Evolutionary conservation across 306 rosid genomes (phyloP), one percentile per base, ranked within the genome.

Genomic region (Castanea sativa): DNA sequence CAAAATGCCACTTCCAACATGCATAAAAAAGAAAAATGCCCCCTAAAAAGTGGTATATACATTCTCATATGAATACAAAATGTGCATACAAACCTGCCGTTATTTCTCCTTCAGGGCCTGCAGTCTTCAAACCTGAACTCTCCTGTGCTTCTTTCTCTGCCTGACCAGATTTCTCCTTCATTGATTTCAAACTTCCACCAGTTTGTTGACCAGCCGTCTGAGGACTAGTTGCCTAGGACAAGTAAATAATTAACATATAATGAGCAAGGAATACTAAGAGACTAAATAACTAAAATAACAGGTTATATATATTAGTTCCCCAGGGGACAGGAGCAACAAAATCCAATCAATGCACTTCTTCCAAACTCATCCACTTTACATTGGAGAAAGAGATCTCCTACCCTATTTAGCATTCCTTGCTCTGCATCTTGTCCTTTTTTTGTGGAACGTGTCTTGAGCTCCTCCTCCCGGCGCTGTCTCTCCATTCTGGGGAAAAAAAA

Each of bases 21-120:
- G 32, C 69, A 35, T 19, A 67, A 21, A 35, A 35, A n/a, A 68
- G 16, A 35, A 68, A 65, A 33, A 11, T 16, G 21, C 52, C 52
- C 52, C 25, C n/a, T 3, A 19, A 49, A 67, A 6, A 4, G 51
- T 5, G 41, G 51, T 33, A 67, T 9, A 45, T 21, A 67, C 27
- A 67, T 19, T 35, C 52, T 18, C 7, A 9, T 19, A 6, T 23
- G 33, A 35, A 13, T 49, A 73, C 18, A 45, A 32, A 73, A 21
- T 73, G 11, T 69, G 67, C 60, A 23, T 41, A 84, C 86, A 88
- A 74, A 93, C 99, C 99, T 87, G 99, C 99, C 59, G 99, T 89
- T 64, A 95, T 93, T 89, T 95, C 99, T 77, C 99, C 99, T 83
- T 95, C 99, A 57, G 93, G 88, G 76, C 98, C 99, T 35, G 99